These are phyloP conservation scores for Bryum argenteum DNA, from an alignment of 225 moss, liverwort and hornwort genomes.

Conservation along the genomic window DNA sequence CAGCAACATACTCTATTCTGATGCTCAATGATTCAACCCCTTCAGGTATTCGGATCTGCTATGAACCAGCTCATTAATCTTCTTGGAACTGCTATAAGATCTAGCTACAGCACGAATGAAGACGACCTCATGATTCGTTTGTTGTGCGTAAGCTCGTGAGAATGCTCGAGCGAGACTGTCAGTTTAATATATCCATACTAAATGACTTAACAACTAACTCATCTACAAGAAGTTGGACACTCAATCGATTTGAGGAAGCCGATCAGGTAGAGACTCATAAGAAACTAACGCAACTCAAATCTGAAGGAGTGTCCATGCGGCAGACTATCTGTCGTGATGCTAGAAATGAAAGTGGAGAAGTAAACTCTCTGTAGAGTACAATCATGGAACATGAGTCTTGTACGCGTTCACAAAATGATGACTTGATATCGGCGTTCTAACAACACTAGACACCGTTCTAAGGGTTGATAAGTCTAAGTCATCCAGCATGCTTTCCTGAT, in stretches of 20 bases:
- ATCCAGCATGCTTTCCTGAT: neutral
- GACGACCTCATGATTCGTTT: neutral
- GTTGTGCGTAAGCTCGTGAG: neutral
- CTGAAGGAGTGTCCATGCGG: neutral
- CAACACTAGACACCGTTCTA: neutral
- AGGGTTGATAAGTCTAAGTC: neutral
- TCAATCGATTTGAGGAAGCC: constrained; percentile 7
- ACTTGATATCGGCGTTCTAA: neutral
- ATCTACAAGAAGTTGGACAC: neutral
- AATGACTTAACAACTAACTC: neutral
- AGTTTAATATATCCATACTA: neutral
- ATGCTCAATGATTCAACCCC: neutral
- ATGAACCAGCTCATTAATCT: neutral
- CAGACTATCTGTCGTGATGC: neutral
- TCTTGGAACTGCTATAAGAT: neutral
- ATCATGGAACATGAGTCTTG: neutral
- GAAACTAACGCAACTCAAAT: neutral
- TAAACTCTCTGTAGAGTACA: neutral
- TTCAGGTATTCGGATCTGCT: neutral
- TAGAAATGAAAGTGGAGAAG: neutral
- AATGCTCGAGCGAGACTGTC: neutral
- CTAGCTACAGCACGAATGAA: neutral
- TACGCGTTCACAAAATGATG: neutral
- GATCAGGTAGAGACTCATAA: neutral
- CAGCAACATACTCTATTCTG: no score